These are phyloP conservation scores for Tolypocladium cylindrosporum DNA, from an alignment of 2,329 filamentous ascomycete species.

Conservation along the genomic window DNA sequence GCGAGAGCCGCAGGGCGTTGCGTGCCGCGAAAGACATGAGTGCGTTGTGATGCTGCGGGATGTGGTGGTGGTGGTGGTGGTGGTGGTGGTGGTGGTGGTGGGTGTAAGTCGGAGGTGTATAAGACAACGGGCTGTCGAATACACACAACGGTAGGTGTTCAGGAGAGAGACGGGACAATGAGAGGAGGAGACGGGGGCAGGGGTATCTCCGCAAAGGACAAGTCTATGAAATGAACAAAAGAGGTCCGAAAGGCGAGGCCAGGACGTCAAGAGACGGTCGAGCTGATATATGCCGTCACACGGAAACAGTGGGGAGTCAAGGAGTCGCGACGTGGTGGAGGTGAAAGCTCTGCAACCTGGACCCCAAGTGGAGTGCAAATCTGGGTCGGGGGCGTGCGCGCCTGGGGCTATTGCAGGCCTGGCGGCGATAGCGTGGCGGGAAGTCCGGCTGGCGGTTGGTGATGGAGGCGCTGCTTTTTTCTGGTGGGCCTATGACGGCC, in stretches of 20 bases:
- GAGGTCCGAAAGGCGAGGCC: not conserved
- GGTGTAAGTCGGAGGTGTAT: not conserved
- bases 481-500: not conserved
- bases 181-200: not conserved
- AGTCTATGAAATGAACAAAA: not conserved
- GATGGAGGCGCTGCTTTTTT: not conserved
- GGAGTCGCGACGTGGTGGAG: not conserved
- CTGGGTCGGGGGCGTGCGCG: not conserved
- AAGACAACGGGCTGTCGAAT: not conserved
- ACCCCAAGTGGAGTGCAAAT: conserved; percentile 1
- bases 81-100: not conserved
- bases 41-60: conserved; percentile 6
- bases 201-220: not conserved
- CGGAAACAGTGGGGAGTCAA: not conserved
- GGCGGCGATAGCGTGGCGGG: not conserved
- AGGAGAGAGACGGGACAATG: not conserved
- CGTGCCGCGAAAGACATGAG: conserved; percentile 24
- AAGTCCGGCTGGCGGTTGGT: not conserved
- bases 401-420: not conserved
- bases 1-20: conserved; percentile 23
- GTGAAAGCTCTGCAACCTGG: conserved; percentile 1
- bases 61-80: not conserved
- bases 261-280: not conserved
- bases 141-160: not conserved
- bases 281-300: not conserved